These are phyloP conservation scores for Aspergillus sclerotialis DNA, from an alignment of 2,329 filamentous ascomycete species.

Conservation along the genomic window DNA sequence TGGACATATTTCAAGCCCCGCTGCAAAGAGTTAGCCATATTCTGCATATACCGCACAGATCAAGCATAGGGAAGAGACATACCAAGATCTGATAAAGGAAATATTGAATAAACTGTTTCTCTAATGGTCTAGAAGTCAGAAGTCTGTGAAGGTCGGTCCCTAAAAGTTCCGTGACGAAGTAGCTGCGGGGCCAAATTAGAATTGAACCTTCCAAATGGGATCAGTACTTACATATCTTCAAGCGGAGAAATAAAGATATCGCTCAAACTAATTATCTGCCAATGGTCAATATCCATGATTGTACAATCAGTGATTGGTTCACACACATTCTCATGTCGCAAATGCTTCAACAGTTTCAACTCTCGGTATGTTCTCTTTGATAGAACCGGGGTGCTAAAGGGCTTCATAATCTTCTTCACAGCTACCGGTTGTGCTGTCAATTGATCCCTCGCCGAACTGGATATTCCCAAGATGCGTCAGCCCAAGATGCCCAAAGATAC, in stretches of 20 bases:
- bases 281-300: slow-evolving; percentile 11
- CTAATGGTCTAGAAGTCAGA: slow-evolving; percentile 86
- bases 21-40: slow-evolving; percentile 42
- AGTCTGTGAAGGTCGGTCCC: slow-evolving; percentile 94
- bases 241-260: slow-evolving; percentile 99
- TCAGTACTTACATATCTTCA: slow-evolving; percentile 74
- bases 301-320: no score
- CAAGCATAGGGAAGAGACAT: slow-evolving; percentile 30
- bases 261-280: slow-evolving; percentile 88
- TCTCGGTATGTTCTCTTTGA: slow-evolving; percentile 97
- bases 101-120: slow-evolving; percentile 99
- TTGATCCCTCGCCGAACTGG: slow-evolving; percentile 91
- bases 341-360: slow-evolving; percentile 92
- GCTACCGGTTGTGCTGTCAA: slow-evolving; percentile 95
- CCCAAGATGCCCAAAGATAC: slow-evolving; percentile 1
- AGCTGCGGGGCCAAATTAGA: slow-evolving; percentile 48
- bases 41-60: background rate
- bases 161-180: slow-evolving; percentile 96
- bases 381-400: slow-evolving; percentile 97
- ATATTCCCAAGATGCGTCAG: slow-evolving; percentile 7
- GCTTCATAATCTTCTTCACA: slow-evolving; percentile 99
- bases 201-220: background rate
- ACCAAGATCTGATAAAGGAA: slow-evolving; percentile 99
- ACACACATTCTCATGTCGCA: slow-evolving; percentile 89
- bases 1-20: slow-evolving; percentile 98